phyloP scores from a whole-genome alignment of 75 land plant genomes.

The Ceratopteris richardii region DNA sequence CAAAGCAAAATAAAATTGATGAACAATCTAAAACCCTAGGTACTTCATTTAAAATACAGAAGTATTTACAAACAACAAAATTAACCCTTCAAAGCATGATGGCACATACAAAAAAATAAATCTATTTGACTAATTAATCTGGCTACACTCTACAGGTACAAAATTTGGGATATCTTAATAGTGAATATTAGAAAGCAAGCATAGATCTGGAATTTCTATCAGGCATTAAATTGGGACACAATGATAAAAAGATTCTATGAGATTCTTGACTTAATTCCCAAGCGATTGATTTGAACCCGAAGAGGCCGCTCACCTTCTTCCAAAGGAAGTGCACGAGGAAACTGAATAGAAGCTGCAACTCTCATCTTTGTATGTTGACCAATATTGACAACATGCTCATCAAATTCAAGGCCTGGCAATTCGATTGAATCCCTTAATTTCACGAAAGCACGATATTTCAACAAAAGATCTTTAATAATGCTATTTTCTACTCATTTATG shows the following conservation, averaged over 20 bases:
- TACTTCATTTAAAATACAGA: too few relatives aligned
- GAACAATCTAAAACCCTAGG: too few relatives aligned
- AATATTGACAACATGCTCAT: slow-evolving; percentile 34
- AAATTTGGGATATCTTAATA: too few relatives aligned
- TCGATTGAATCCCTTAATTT: background rate
- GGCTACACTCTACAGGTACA: too few relatives aligned
- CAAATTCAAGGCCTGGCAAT: slow-evolving; percentile 32
- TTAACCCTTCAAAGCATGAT: too few relatives aligned
- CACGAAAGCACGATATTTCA: background rate
- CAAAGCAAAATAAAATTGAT: too few relatives aligned
- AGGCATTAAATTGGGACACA: too few relatives aligned
- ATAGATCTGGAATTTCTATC: too few relatives aligned
- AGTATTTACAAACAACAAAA: too few relatives aligned
- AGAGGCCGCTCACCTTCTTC: slow-evolving; percentile 29
- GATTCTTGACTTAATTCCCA: slow-evolving; percentile 34
- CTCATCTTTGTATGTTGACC: slow-evolving; percentile 36
- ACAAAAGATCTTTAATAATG: background rate
- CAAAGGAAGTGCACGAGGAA: slow-evolving; percentile 29
- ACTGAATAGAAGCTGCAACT: slow-evolving; percentile 31
- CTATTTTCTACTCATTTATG: background rate
- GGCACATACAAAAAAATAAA: too few relatives aligned
- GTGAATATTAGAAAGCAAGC: too few relatives aligned
- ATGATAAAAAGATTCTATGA: slow-evolving; percentile 9
- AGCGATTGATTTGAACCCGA: slow-evolving; percentile 14
- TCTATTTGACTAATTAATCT: too few relatives aligned